Evolutionary conservation across 345 rosid species (phyloP).

Genomic region (Pelargonium nanum): DNA sequence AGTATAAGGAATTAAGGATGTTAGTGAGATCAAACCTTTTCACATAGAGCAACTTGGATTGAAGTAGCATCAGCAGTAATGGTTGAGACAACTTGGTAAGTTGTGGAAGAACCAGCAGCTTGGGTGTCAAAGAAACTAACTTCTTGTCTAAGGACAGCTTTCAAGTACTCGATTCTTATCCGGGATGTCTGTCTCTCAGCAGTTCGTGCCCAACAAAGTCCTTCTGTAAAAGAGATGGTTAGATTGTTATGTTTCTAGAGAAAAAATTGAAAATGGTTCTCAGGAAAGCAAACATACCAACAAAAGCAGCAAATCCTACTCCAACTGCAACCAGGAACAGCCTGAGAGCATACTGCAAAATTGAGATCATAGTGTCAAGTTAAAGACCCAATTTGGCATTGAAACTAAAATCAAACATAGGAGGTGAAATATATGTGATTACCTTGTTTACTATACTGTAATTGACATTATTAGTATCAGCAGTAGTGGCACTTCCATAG

Average conservation of each 20-base stretch:
- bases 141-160: slow-evolving; percentile 57
- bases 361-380: background rate
- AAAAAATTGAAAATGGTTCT: background rate
- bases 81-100: slow-evolving; percentile 48
- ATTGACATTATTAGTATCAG: slow-evolving; percentile 12
- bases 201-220: slow-evolving; percentile 63
- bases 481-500: slow-evolving; percentile 25
- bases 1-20: too few species aligned
- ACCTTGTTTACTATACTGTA: slow-evolving; percentile 38
- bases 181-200: slow-evolving; percentile 61
- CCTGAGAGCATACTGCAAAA: slow-evolving; percentile 40
- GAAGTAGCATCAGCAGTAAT: slow-evolving; percentile 53
- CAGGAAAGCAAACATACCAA: slow-evolving; percentile 29
- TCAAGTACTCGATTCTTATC: slow-evolving; percentile 52
- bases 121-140: slow-evolving; percentile 59
- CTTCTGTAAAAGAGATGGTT: slow-evolving; percentile 29
- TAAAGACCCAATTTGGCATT: background rate
- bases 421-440: background rate
- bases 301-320: slow-evolving; percentile 50
- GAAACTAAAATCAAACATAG: background rate
- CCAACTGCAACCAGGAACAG: slow-evolving; percentile 49
- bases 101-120: slow-evolving; percentile 47
- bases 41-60: slow-evolving; percentile 58
- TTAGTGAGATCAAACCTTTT: slow-evolving; percentile 27
- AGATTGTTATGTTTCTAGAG: background rate